Base-by-base conservation (phyloP, 2,329 filamentous ascomycete genomes). In the Cryphonectria nitschkei region DNA sequence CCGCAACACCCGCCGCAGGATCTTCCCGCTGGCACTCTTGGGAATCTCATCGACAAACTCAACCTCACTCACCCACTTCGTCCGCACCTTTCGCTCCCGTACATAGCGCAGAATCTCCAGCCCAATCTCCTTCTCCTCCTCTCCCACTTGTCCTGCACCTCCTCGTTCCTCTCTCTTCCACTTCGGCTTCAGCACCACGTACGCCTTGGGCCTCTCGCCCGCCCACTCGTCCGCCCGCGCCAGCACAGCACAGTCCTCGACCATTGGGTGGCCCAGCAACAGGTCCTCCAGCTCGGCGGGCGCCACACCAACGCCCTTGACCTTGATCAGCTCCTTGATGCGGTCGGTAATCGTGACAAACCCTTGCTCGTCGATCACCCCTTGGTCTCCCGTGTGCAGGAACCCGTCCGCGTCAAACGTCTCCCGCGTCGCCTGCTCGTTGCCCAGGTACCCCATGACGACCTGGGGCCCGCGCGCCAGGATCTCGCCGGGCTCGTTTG, bases 201-300 rank as follows among this genome's bases (percentile, higher is more conserved):
- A 91, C 13, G 89, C 89, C 52, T 88, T 82, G 29, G 88, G 88
- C n/a, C 82, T 78, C 76, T 90, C 88, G 67, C 88, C 86, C 56
- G 84, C 83, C 43, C 86, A 85, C 8, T 86, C 80, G 63, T 75
- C 77, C 3, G 78, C 80, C 9, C 89, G 82, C 0, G 88, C 89
- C 62, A 91, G 85, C 3, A 91, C 88, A 5, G 88, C 89, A 43
- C 82, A 88, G 77, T 91, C 89, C 68, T 85, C 84, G 41, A 91
- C 82, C n/a, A 71, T 69, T 2, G 74, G 74, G 54, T 79, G 74
- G 14, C 77, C 76, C 8, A 79, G 69, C 52, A 80, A 69, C n/a
- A 77, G 58, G 26, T 75, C 77, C 64, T 80, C 78, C 32, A 80
- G 68, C 69, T 79, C 78, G 0, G 78, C 79, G 3, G 78, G 78